Conservation (phyloP, 2,329 filamentous ascomycete species). For the Magnaporthales sp. region DNA sequence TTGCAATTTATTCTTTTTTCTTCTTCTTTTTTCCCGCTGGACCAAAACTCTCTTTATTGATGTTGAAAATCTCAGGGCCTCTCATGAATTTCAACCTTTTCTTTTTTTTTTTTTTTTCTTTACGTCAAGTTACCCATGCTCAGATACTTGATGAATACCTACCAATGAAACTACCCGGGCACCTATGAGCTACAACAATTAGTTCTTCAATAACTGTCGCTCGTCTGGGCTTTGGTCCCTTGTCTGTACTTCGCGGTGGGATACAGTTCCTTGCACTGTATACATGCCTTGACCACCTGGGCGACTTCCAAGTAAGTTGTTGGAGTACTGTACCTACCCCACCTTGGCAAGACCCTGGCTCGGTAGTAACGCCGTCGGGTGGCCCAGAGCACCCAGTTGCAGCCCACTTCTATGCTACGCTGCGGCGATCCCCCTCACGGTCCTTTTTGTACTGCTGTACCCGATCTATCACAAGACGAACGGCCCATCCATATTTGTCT, state of each 20-base stretch:
- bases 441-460: not conserved
- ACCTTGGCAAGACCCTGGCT: not conserved
- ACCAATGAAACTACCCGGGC: no score
- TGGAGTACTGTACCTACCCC: not conserved
- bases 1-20: not conserved
- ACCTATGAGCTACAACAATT: no score
- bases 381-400: not conserved
- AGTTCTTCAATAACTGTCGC: not conserved
- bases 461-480: not conserved
- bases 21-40: not conserved
- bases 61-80: not conserved
- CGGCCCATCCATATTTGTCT: not conserved
- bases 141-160: not conserved
- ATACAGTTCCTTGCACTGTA: not conserved
- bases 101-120: not conserved
- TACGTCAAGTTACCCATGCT: not conserved
- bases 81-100: no score
- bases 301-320: not conserved
- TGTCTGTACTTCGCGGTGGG: not conserved
- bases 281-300: not conserved
- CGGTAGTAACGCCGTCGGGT: not conserved
- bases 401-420: not conserved
- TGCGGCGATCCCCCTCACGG: not conserved
- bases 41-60: not conserved
- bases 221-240: not conserved